These are phyloP conservation scores for Botryosphaeria agaves DNA, from an alignment of 2,329 filamentous ascomycete species.

Conservation along the genomic window DNA sequence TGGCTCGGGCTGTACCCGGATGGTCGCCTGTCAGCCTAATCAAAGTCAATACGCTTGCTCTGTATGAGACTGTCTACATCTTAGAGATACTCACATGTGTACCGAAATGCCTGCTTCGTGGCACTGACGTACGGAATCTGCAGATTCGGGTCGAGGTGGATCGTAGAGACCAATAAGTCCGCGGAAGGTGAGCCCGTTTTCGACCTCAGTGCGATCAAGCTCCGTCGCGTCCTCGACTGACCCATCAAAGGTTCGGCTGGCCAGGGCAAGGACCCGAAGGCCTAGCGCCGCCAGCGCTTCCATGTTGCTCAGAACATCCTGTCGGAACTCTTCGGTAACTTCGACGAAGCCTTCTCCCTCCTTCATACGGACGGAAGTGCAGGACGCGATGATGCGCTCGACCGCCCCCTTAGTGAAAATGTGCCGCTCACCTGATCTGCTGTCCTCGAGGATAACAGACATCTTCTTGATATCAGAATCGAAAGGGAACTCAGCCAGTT, in stretches of 20 bases:
- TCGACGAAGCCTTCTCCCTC: conserved; percentile 23
- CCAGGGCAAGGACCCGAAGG: conserved; percentile 51
- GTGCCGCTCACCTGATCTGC: conserved; percentile 17
- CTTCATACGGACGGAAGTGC: conserved; percentile 32
- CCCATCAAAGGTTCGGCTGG: conserved; percentile 27
- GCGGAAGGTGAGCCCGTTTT: conserved; percentile 51
- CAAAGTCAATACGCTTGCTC: too few species aligned
- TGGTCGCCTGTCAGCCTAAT: conserved; percentile 78
- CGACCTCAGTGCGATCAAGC: conserved; percentile 42
- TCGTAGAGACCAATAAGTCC: conserved; percentile 81
- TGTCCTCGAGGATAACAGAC: conserved; percentile 47
- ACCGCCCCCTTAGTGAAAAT: conserved; percentile 52
- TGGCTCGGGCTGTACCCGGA: conserved; percentile 59
- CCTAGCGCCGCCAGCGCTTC: conserved; percentile 48
- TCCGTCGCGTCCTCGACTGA: conserved; percentile 29
- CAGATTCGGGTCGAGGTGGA: conserved; percentile 67
- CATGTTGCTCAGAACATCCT: conserved; percentile 49
- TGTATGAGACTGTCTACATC: too few species aligned
- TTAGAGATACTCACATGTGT: too few species aligned
- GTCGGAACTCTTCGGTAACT: conserved; percentile 35
- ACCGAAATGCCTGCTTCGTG: conserved; percentile 59
- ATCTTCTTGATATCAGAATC: conserved; percentile 62
- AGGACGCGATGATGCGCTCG: conserved; percentile 48
- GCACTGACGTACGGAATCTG: conserved; percentile 51
- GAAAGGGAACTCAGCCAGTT: conserved; percentile 54